These are phyloP conservation scores for Rhodotorula sp. DNA, from an alignment of 1,284 basidiomycete species.

Conservation along the genomic window DNA sequence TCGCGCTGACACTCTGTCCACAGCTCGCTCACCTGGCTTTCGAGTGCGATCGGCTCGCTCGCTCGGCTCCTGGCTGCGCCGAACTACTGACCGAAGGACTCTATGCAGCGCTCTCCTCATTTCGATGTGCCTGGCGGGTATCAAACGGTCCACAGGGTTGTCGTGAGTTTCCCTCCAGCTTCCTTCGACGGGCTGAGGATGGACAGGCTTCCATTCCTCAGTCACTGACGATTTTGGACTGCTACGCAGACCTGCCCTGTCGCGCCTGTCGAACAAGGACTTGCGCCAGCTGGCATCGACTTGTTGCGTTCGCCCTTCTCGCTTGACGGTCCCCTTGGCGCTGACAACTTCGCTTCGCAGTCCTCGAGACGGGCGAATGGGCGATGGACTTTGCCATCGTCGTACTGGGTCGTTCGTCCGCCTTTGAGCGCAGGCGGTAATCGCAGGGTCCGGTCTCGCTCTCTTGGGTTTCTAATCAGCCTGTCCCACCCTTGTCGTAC, in stretches of 20 bases:
- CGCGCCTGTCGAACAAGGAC: conserved; percentile 28
- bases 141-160: conserved; percentile 73
- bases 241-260: conserved; percentile 19
- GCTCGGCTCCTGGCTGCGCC: neutral
- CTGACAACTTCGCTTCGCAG: conserved; percentile 1
- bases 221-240: neutral
- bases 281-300: conserved; percentile 20
- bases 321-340: too few species aligned
- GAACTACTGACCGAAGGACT: neutral
- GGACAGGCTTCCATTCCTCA: neutral
- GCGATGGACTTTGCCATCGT: conserved; percentile 29
- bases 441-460: neutral
- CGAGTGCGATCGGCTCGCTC: conserved; percentile 51
- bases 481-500: neutral
- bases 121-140: conserved; percentile 72
- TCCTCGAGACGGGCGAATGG: conserved; percentile 39
- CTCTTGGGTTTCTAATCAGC: neutral
- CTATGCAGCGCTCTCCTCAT: conserved; percentile 60
- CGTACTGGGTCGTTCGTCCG: conserved; percentile 26
- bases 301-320: neutral
- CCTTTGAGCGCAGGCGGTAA: conserved; percentile 30
- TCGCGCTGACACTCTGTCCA: neutral
- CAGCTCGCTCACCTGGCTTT: conserved; percentile 66
- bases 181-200: neutral
- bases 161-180: conserved; percentile 59